A percentile compares a stretch with the other conserved stretches of the same genome.
Conservation (phyloP, 805 yeast species). For the Kregervanrija delftensis region DNA sequence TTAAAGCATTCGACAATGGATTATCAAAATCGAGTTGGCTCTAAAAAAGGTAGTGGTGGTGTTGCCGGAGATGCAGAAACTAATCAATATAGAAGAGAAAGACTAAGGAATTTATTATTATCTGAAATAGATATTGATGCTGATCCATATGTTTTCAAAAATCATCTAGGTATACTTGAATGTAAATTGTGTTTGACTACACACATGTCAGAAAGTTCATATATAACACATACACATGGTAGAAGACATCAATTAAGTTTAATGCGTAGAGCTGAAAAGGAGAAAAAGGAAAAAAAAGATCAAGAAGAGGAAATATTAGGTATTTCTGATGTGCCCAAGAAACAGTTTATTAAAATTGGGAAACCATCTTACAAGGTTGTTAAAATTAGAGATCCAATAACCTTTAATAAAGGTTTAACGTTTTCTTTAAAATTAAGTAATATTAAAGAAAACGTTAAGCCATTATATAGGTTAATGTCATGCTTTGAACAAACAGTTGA, state of each 20-base stretch:
- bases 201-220: constrained; percentile 75
- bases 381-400: constrained; percentile 58
- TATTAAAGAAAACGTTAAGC: constrained; percentile 38
- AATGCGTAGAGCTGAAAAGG: constrained; percentile 48
- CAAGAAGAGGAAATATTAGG: constrained; percentile 12
- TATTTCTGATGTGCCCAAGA: constrained; percentile 37
- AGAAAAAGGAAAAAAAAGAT: constrained; percentile 14
- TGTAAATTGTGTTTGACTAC: constrained; percentile 80
- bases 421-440: constrained; percentile 53
- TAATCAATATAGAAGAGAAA: constrained; percentile 59
- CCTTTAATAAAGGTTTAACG: constrained; percentile 56
- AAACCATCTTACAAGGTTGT: constrained; percentile 63
- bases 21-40: constrained; percentile 82
- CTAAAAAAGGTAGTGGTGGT: constrained; percentile 89
- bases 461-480: constrained; percentile 71
- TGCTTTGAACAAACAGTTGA: constrained; percentile 59
- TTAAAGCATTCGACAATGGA: constrained; percentile 47
- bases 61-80: constrained; percentile 68
- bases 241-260: constrained; percentile 72
- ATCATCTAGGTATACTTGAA: constrained; percentile 78
- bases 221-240: constrained; percentile 79
- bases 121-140: constrained; percentile 44
- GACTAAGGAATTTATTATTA: constrained; percentile 57
- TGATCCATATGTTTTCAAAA: constrained; percentile 81
- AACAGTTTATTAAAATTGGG: constrained; percentile 56